Evolutionary conservation across 176 grass and related monocot genomes (phyloP).

Genomic region (Juncus effusus): DNA sequence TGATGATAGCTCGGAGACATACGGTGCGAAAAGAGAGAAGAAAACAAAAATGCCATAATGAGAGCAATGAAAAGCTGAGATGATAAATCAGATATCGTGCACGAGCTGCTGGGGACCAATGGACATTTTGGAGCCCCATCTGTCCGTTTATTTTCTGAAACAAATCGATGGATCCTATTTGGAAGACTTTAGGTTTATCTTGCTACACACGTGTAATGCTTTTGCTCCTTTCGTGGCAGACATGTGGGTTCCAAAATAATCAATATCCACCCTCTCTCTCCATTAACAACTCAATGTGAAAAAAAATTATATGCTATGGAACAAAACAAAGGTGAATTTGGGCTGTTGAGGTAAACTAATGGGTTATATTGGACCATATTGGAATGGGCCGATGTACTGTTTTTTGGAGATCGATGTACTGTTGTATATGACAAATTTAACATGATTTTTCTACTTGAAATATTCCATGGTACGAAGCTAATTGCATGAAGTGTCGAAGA

Average conservation of each 20-base stretch:
- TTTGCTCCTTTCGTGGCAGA: slow-evolving; percentile 24
- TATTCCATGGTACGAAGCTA: too few species aligned
- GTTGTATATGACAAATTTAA: too few species aligned
- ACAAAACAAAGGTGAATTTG: neutral
- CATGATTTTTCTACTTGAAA: too few species aligned
- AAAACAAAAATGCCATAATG: slow-evolving; percentile 12
- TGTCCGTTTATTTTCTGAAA: neutral
- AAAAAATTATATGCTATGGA: too few species aligned
- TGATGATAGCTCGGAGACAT: too few species aligned
- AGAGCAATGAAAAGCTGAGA: slow-evolving; percentile 16
- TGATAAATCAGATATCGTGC: slow-evolving; percentile 8
- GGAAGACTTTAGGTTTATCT: slow-evolving; percentile 13
- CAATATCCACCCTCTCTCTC: slow-evolving; percentile 5
- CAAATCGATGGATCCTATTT: neutral
- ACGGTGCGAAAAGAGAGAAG: neutral
- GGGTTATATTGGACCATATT: too few species aligned
- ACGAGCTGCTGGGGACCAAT: slow-evolving; percentile 19
- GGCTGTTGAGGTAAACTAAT: neutral
- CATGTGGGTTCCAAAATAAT: slow-evolving; percentile 16
- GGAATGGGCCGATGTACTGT: too few species aligned
- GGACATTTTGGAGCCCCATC: slow-evolving; percentile 2
- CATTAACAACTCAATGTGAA: neutral
- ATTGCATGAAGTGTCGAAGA: too few species aligned
- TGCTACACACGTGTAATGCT: slow-evolving; percentile 23
- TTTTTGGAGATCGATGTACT: too few species aligned